These are phyloP conservation scores for Calonectria naviculata DNA, from an alignment of 2,329 filamentous ascomycete genomes.

Conservation along the genomic window DNA sequence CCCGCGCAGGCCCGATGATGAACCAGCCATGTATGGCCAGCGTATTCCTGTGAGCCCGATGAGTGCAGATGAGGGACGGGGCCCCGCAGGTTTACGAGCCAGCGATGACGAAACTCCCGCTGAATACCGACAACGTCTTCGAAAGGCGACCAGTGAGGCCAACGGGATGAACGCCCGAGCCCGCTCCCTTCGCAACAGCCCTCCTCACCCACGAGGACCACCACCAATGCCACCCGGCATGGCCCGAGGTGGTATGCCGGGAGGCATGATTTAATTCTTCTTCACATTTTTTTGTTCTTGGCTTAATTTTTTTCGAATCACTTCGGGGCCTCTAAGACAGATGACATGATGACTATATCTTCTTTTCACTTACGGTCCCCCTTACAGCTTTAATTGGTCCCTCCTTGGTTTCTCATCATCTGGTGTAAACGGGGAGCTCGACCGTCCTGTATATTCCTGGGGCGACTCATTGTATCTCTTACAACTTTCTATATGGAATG, in stretches of 20 bases:
- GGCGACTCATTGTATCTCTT: slow-evolving; percentile 26
- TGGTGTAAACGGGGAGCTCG: neutral
- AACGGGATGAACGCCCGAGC: slow-evolving; percentile 45
- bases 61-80: slow-evolving; percentile 39
- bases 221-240: slow-evolving; percentile 42
- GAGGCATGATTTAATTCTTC: slow-evolving; percentile 57
- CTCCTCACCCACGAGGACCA: slow-evolving; percentile 37
- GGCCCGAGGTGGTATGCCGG: slow-evolving; percentile 48
- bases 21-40: slow-evolving; percentile 31
- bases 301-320: slow-evolving; percentile 24
- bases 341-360: slow-evolving; percentile 37
- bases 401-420: neutral
- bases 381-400: slow-evolving; percentile 28
- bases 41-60: slow-evolving; percentile 35
- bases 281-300: slow-evolving; percentile 17
- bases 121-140: slow-evolving; percentile 52
- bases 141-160: slow-evolving; percentile 56
- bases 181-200: slow-evolving; percentile 40
- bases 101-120: slow-evolving; percentile 50
- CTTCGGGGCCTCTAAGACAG: slow-evolving; percentile 26
- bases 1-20: slow-evolving; percentile 48
- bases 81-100: slow-evolving; percentile 38
- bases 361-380: slow-evolving; percentile 30
- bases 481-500: slow-evolving; percentile 28
- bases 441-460: slow-evolving; percentile 26